Base-by-base conservation (phyloP, 164 flowering plant genomes). In the Echeveria elegans region DNA sequence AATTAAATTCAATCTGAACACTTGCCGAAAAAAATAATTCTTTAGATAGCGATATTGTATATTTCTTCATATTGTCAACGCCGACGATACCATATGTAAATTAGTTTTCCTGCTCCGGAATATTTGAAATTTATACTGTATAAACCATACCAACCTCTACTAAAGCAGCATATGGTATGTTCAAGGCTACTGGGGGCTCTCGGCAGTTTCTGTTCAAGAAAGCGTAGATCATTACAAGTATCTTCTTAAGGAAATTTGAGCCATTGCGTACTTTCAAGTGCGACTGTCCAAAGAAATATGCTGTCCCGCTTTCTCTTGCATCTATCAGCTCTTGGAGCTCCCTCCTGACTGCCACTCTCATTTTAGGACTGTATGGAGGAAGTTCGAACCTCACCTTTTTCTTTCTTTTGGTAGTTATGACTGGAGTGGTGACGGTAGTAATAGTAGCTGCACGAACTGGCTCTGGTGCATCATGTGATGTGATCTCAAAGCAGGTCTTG, bases 161-260 rank as follows among this genome's bases (percentile, higher is more conserved):
- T 29, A 86, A 85, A 47, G 90, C 88, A 72, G 88, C 88, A 75
- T 82, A 76, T 30, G 90, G 93, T 29, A 86, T 86, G 72, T 83
- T 77, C 15, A 88, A 70, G 5, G 84, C 87, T 60, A 86, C 76
- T 0, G 74, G 81, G 56, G 83, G 76, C 78, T 82, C 83, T 60
- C 93, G 47, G 65, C 86, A 76, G 40, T 86, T 86, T 36, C 72
- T 86, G 38, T 88, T 87, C 1, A 82, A 79, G 68, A 88, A 78
- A 63, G 65, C 74, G 64, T 85, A 88, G 18, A 31, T 50, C 76
- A 63, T 70, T 53, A 88, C 70, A 62, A 84, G 47, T 38, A 88
- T 61, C 26, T 40, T 65, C 76, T 83, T 84, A 24, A 86, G 28
- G 15, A 76, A 53, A 73, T 74, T 82, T 12, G 88, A 75, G 21